Evolutionary conservation across 768 basidiomycete species (phyloP).

Genomic region (Kwoniella bestiolae): DNA sequence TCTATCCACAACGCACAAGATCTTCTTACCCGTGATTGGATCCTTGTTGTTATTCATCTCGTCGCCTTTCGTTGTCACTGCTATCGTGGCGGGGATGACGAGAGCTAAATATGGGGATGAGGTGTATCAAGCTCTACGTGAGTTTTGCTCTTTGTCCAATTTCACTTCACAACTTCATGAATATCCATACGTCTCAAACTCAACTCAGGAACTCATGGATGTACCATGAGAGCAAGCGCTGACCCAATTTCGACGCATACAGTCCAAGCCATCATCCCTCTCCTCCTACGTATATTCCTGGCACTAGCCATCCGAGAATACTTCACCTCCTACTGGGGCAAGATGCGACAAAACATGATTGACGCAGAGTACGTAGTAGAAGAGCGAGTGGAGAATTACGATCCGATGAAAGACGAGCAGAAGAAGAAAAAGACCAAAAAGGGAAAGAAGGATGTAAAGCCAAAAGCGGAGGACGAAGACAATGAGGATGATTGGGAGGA

Average conservation of each 20-base stretch:
- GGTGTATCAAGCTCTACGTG: conserved; percentile 18
- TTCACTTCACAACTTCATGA: not conserved
- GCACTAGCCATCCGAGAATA: not conserved
- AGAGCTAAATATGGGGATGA: not conserved
- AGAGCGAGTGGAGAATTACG: conserved; percentile 49
- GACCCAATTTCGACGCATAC: not conserved
- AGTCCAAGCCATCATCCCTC: conserved; percentile 24
- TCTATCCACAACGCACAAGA: conserved; percentile 12
- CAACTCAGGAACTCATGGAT: not conserved
- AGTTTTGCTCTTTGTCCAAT: no score
- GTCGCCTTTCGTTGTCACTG: conserved; percentile 4
- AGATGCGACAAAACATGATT: conserved; percentile 35
- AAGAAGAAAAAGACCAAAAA: not conserved
- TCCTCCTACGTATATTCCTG: conserved; percentile 3
- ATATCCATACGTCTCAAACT: not conserved
- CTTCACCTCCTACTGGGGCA: not conserved
- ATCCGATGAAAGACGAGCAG: conserved; percentile 16
- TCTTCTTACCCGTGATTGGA: conserved; percentile 7
- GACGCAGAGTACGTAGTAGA: conserved; percentile 51
- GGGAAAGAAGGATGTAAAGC: not conserved
- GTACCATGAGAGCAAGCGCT: not conserved
- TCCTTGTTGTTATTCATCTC: not conserved
- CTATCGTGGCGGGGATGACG: not conserved
- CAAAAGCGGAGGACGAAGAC: not conserved
- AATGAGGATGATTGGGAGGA: conserved; percentile 5